Base-by-base conservation (phyloP, 2,329 filamentous ascomycete genomes). In the Pseudocercospora cruenta region DNA sequence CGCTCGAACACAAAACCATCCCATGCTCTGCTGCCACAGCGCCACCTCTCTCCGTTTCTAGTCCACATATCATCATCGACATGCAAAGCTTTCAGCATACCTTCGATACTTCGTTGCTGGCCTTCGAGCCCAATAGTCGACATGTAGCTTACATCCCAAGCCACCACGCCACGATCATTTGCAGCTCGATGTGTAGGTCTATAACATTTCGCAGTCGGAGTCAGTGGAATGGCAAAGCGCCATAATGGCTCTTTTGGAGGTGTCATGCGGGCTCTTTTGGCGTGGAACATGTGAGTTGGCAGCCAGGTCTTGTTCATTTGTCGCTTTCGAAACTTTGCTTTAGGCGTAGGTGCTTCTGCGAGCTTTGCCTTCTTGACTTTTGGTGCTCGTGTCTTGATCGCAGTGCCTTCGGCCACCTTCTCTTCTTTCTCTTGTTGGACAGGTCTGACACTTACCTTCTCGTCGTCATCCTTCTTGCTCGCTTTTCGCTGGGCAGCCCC, bases 111-210 rank as follows among this genome's bases (percentile, higher is more conserved):
- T 31, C 82, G 78, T 47, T 87, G 81, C 14, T 83, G 80, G 0
- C 94, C 95, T 71, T 90, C 89, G 3, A 98, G 77, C 14, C 90
- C 86, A 70, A 98, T 90, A 1, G 93, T 97, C 71, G 92, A 91
- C 82, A 95, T 91, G 77, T 97, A 99, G 77, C 94, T 98, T 83
- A 88, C 92, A 79, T 99, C 95, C 93, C 94, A 98, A 0, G 89
- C 89, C 51, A 98, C 83, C 22, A 90, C 90, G 4, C 95, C 94
- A 70, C 90, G 87, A 60, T 90, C 85, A 28, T 89, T 88, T 60
- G 89, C 87, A 22, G 92, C 90, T 69, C 94, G 88, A 81, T 98
- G 93, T 0, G 92, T 95, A 54, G 92, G 88, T 59, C 95, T 85
- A 77, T 97, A 97, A 60, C 90, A 89, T 82, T 99, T 99, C 75